Conservation (phyloP, 345 rosid species). For the Moringa oleifera region DNA sequence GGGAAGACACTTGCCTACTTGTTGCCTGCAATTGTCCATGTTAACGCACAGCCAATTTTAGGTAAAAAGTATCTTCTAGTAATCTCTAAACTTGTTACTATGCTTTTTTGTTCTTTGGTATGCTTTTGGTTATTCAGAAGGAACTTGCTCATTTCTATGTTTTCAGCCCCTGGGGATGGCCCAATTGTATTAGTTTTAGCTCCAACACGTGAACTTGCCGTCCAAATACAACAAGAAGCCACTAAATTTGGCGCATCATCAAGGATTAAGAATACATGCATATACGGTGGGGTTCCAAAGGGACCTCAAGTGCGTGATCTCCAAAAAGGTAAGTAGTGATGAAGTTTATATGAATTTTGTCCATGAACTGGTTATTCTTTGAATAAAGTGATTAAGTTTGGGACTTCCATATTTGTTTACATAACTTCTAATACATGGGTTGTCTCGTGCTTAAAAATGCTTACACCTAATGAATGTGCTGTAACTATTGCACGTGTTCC, state of each 20-base stretch:
- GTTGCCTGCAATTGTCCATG: constrained; percentile 96
- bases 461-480: constrained; percentile 1
- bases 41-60: constrained; percentile 93
- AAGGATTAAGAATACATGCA: constrained; percentile 84
- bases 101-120: not conserved
- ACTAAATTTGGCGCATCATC: constrained; percentile 97
- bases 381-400: constrained; percentile 25
- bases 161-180: constrained; percentile 90
- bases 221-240: constrained; percentile 97
- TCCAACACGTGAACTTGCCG: constrained; percentile 99
- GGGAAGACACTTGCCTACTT: constrained; percentile 96
- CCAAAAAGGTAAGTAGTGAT: constrained; percentile 80
- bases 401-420: constrained; percentile 9
- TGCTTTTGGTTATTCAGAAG: constrained; percentile 6
- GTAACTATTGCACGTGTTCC: constrained; percentile 4
- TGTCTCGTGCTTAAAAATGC: constrained; percentile 9
- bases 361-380: constrained; percentile 9
- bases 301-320: constrained; percentile 99
- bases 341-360: constrained; percentile 30
- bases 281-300: constrained; percentile 99
- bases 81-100: not conserved
- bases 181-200: constrained; percentile 98
- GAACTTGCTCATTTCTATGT: constrained; percentile 4
- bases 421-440: not conserved
- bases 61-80: constrained; percentile 32